Evolutionary conservation across 495 filamentous ascomycete species (phyloP).

Genomic region (Penicillium pulvis): DNA sequence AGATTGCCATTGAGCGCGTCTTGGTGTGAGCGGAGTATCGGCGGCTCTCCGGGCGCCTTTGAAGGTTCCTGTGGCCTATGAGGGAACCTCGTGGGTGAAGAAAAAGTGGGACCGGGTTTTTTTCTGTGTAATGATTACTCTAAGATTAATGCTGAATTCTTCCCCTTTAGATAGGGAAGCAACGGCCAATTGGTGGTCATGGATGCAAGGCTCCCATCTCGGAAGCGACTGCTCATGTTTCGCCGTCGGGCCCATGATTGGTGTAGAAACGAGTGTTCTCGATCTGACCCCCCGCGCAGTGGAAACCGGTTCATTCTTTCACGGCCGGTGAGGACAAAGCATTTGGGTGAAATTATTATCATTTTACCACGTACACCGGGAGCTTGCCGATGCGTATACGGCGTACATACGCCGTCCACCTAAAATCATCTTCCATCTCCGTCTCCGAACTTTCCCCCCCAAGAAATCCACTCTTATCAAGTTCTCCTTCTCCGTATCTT

Average conservation of each 20-base stretch:
- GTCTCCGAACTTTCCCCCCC: background rate
- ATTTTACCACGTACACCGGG: background rate
- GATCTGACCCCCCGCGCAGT: conserved; percentile 38
- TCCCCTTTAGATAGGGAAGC: conserved; percentile 23
- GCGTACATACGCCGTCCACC: too few species aligned
- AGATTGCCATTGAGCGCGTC: conserved; percentile 2
- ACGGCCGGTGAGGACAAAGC: conserved; percentile 18
- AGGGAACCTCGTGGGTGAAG: conserved; percentile 10
- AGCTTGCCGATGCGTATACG: too few species aligned
- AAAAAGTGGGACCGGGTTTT: conserved; percentile 7
- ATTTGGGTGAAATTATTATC: background rate
- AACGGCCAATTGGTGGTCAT: conserved; percentile 10
- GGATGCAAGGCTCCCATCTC: conserved; percentile 39
- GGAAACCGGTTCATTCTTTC: conserved; percentile 9
- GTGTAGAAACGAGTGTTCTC: conserved; percentile 10
- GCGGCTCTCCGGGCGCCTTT: conserved; percentile 29
- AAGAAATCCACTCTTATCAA: background rate
- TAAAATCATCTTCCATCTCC: too few species aligned
- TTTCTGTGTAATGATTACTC: background rate
- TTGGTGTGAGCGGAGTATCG: conserved; percentile 24
- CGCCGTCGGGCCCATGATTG: conserved; percentile 33
- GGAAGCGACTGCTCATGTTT: conserved; percentile 29
- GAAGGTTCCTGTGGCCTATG: background rate
- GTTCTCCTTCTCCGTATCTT: background rate
- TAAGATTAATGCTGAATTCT: background rate